Evolutionary conservation across 169 alveolate species (phyloP).

Genomic region (Toxoplasma gondii): DNA sequence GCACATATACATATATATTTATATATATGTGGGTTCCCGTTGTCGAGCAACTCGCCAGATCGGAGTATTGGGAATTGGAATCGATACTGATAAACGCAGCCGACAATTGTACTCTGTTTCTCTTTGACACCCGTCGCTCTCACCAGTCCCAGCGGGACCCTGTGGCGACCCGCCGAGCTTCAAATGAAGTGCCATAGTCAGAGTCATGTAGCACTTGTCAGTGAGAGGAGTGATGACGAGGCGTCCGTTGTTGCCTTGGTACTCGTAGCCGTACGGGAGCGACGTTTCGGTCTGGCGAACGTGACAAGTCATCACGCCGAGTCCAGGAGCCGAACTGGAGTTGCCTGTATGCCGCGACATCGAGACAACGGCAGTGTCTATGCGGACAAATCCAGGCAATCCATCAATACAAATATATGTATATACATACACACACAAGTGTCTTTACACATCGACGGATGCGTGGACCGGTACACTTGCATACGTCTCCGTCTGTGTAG

Average conservation of each 20-base stretch:
- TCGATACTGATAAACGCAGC: too few species aligned
- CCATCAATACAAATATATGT: constrained; percentile 94
- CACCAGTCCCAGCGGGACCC: constrained; percentile 99
- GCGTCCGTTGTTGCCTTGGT: constrained; percentile 96
- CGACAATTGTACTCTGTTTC: too few species aligned
- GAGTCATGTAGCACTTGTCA: constrained; percentile 96
- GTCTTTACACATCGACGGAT: too few species aligned
- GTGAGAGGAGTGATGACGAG: constrained; percentile 97
- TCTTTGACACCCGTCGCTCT: neutral
- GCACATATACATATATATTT: too few species aligned
- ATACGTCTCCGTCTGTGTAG: too few species aligned
- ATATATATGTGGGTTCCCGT: too few species aligned
- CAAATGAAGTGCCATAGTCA: constrained; percentile 93
- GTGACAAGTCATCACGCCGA: constrained; percentile 76
- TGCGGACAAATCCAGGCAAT: constrained; percentile 87
- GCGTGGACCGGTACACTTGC: too few species aligned
- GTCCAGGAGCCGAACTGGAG: constrained; percentile 69
- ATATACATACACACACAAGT: constrained; percentile 90
- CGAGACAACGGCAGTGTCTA: constrained; percentile 85
- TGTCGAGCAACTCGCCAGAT: too few species aligned
- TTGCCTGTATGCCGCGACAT: constrained; percentile 90
- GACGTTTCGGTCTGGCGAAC: constrained; percentile 93
- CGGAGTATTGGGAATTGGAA: too few species aligned
- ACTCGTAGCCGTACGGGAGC: constrained; percentile 96
- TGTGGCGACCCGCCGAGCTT: constrained; percentile 97